phyloP scores from a whole-genome alignment of 2,329 filamentous ascomycete genomes.

The Atkinsonella texensis region DNA sequence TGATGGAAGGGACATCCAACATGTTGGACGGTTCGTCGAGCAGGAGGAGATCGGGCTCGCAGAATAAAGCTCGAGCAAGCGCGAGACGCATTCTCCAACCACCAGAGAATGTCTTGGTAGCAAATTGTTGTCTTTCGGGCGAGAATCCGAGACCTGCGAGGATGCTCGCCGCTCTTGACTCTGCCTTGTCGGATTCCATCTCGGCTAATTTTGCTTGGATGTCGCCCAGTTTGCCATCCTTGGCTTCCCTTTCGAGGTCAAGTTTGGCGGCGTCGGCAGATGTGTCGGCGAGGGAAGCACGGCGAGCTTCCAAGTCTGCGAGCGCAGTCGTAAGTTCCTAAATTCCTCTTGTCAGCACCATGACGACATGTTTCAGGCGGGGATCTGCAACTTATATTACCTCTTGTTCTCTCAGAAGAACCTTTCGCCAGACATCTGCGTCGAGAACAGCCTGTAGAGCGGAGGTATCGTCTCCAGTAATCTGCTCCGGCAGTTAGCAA shows the following conservation, averaged over 20 bases:
- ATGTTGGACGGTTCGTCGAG: conserved; percentile 99
- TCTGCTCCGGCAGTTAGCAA: conserved; percentile 35
- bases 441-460: conserved; percentile 92
- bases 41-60: conserved; percentile 87
- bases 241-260: conserved; percentile 77
- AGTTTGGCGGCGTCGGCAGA: conserved; percentile 77
- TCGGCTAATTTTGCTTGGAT: conserved; percentile 86
- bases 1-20: conserved; percentile 99
- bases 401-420: conserved; percentile 77
- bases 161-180: conserved; percentile 89
- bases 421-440: conserved; percentile 97
- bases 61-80: conserved; percentile 89
- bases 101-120: conserved; percentile 96
- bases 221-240: conserved; percentile 83
- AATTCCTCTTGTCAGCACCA: not conserved
- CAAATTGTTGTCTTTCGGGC: conserved; percentile 75
- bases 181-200: conserved; percentile 98
- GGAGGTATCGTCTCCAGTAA: conserved; percentile 88
- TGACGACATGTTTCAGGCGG: not conserved
- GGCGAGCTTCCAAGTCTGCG: conserved; percentile 62
- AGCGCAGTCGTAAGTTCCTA: conserved; percentile 69
- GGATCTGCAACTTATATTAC: conserved; percentile 32
- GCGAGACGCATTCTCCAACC: conserved; percentile 99
- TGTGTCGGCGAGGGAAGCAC: conserved; percentile 76
- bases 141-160: conserved; percentile 96